These are phyloP conservation scores for Phytophthora cactorum DNA, from an alignment of 352 stramenopile species.

Conservation along the genomic window DNA sequence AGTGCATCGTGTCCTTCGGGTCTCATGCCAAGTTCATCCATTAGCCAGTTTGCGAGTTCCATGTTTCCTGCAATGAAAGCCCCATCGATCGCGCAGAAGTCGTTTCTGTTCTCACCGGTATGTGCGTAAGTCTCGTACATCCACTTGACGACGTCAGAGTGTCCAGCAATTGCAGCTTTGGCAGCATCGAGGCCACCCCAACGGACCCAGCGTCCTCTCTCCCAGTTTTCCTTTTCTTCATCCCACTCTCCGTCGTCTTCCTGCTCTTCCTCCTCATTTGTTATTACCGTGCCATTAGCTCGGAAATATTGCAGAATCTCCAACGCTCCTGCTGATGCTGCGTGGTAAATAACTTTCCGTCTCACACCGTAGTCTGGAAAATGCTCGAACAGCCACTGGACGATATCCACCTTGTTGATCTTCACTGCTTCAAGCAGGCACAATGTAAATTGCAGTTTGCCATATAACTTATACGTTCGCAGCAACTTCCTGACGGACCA, in stretches of 20 bases:
- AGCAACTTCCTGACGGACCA: conserved; percentile 20
- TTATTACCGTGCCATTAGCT: conserved; percentile 2
- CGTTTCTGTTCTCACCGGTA: conserved; percentile 7
- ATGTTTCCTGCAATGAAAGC: conserved; percentile 11
- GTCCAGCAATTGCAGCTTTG: conserved; percentile 1
- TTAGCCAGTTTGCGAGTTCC: conserved; percentile 12
- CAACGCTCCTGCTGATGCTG: conserved; percentile 8
- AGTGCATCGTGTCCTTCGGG: background rate
- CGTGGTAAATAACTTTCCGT: conserved; percentile 12
- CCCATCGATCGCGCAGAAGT: background rate
- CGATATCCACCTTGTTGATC: conserved; percentile 8
- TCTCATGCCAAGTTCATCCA: background rate
- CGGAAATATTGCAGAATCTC: conserved; percentile 16
- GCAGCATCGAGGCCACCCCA: conserved; percentile 7
- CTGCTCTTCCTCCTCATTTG: conserved; percentile 2
- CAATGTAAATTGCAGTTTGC: conserved; percentile 9
- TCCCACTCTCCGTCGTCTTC: background rate
- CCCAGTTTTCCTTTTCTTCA: conserved; percentile 9
- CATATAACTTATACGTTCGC: conserved; percentile 7
- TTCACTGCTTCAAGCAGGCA: conserved; percentile 11
- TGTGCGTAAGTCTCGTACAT: conserved; percentile 3
- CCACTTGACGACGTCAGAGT: conserved; percentile 2
- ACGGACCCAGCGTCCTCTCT: conserved; percentile 1
- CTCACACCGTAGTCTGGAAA: conserved; percentile 15
- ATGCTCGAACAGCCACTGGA: conserved; percentile 22